Evolutionary conservation across 495 filamentous ascomycete genomes (phyloP), one percentile per base, ranked within the genome.

Genomic region (Aspergillus hancockii): DNA sequence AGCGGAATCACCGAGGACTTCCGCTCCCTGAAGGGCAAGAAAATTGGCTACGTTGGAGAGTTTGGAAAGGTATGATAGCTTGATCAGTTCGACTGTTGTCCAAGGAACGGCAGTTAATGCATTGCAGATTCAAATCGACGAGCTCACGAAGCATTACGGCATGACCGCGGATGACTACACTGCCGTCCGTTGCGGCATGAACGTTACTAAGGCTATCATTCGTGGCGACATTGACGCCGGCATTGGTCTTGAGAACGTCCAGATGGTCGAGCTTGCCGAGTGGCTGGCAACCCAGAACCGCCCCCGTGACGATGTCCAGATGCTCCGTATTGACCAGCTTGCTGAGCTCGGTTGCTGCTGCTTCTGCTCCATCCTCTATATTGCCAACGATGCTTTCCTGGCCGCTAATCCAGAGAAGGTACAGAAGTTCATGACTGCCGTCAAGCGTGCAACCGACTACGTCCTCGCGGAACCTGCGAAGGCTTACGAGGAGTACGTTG

Each of bases 291-390:
- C 72, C 18, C 85, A 87, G 61, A 77, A 77, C 63, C 85, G 85
- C 3, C 80, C 83, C 51, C 81, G 78, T 65, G 74, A 71, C 45
- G 86, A 85, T 65, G 86, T 90, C 5, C 84, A 88, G 71, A 90
- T 89, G 85, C 80, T 89, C 21, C 85, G 86, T 66, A 89, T 90
- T 67, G 86, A 88, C 73, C 79, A 89, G 74, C 84, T 90, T 45
- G 86, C 86, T 57, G 84, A 88, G 68, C 72, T 88, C 30, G 86
- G 87, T 55, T 89, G 87, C 75, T 89, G 87, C 81, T 90, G 86
- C 77, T 89, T 88, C 81, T 88, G 85, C 75, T 85, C 83, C 1
- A 88, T 89, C 67, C 77, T 90, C 43, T 90, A 90, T 78, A 90
- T 90, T 54, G 83, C 77, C 63, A 86, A 89, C 67, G 85, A 89